A percentile compares a stretch with the other conserved stretches of the same genome.
phyloP scores from a whole-genome alignment of 176 grass and related monocot species.

The Musa troglodytarum region DNA sequence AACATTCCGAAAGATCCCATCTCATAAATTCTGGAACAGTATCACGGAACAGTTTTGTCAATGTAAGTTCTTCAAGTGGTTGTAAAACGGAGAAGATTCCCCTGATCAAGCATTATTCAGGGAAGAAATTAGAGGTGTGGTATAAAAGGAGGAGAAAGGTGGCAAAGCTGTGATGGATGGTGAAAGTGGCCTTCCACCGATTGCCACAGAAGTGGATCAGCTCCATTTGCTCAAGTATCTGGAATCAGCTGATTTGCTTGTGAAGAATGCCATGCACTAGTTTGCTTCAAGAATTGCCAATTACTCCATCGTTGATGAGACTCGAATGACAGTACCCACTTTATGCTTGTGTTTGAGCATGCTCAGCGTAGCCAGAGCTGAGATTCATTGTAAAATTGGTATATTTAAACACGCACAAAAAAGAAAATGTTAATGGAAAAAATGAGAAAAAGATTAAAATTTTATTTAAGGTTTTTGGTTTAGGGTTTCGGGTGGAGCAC shows the following conservation, averaged over 20 bases:
- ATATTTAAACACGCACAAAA: no score
- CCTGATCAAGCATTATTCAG: conserved; percentile 9
- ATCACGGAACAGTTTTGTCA: conserved; percentile 9
- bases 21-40: conserved; percentile 19
- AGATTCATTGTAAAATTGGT: neutral
- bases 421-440: no score
- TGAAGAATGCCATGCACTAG: neutral
- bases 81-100: conserved; percentile 23
- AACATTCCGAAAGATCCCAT: conserved; percentile 67
- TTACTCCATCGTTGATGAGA: neutral
- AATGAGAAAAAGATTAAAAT: no score
- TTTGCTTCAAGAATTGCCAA: neutral
- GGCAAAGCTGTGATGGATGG: no score
- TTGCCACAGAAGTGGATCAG: neutral
- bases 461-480: no score
- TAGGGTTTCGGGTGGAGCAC: no score
- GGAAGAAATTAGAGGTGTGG: no score
- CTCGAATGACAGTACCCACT: neutral
- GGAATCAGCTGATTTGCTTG: neutral
- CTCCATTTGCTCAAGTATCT: neutral
- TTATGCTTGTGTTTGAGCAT: neutral
- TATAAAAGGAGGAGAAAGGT: no score
- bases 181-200: neutral
- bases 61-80: conserved; percentile 1
- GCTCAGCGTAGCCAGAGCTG: neutral